A percentile compares a stretch with the other conserved stretches of the same genome.
These are phyloP conservation scores for Nitzschia palea DNA, from an alignment of 108 stramenopile species.

Conservation along the genomic window DNA sequence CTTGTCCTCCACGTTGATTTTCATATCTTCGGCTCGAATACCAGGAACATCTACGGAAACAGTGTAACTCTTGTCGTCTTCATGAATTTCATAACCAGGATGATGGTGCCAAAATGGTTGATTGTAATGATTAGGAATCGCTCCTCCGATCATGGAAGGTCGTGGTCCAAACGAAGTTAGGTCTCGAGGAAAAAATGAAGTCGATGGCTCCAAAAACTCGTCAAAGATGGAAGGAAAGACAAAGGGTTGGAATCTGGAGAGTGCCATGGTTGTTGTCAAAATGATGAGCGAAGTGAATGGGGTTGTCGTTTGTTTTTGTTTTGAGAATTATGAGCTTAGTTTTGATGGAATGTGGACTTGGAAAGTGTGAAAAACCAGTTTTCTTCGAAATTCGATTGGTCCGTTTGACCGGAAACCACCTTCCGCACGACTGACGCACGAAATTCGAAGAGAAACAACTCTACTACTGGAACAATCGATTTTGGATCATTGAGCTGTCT, in stretches of 20 bases:
- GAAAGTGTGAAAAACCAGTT: too few relatives aligned
- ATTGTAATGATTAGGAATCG: neutral
- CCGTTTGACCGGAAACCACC: too few relatives aligned
- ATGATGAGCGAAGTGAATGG: neutral
- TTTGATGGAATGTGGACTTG: too few relatives aligned
- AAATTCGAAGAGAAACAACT: neutral
- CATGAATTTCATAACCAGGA: constrained; percentile 61
- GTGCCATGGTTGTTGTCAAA: neutral
- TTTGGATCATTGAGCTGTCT: too few relatives aligned
- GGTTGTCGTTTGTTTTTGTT: neutral
- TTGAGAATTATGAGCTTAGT: neutral
- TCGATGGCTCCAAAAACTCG: neutral
- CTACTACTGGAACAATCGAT: too few relatives aligned
- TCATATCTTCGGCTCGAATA: constrained; percentile 54
- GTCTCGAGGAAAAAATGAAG: neutral
- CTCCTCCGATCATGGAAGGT: too few relatives aligned
- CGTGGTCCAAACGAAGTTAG: neutral
- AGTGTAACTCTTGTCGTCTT: constrained; percentile 59
- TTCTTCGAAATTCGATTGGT: constrained; percentile 1
- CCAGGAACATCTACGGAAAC: constrained; percentile 68
- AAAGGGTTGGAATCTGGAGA: constrained; percentile 1
- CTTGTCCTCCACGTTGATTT: constrained; percentile 47
- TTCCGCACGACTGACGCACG: too few relatives aligned
- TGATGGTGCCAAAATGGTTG: constrained; percentile 7
- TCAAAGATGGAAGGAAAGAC: neutral